Evolutionary conservation across 1,284 basidiomycete species (phyloP), one percentile per base, ranked within the genome.

Genomic region (Takashimella koratensis): DNA sequence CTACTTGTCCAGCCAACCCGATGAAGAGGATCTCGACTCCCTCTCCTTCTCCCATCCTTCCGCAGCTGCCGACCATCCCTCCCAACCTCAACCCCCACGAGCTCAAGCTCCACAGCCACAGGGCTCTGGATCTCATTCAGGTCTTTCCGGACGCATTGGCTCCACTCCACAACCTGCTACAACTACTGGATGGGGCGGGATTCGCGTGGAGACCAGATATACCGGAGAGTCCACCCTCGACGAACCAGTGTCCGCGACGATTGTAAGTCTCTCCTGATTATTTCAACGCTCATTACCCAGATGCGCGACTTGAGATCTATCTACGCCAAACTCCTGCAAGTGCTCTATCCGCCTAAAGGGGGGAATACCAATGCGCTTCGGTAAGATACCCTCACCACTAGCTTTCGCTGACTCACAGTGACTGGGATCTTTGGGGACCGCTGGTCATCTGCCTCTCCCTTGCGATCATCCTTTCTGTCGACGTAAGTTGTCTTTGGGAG

Each of bases 371-470:
- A 90, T 75, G 87, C 91, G 4, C 76, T 92, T 23, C 81, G 82
- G 88, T 88, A 49, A 55, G 80, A 58, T 51, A 50, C 11, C 19
- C 21, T 10, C n/a, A 6, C 36, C 45, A 13, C 30, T n/a, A 27
- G 10, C 30, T 36, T 23, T 24, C 47, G 44, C 56, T 60, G 54
- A 64, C 44, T 4, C 22, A n/a, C 63, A 90, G 90, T 59, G 93
- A 96, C 67, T 97, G 93, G 93, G 92, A 97, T 75, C 80, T 97
- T 36, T 97, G 92, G 93, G 93, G 92, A 2, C 93, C 92, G 10
- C 80, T 96, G 5, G 81, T 95, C 39, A 82, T 96, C 50, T 94
- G 89, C 67, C 80, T 96, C 53, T 77, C 84, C 20, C 80, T 96
- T 12, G 90, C 87, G 42, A 88, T 93, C 48, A 85, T 95, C 77